Evolutionary conservation across 306 rosid genomes (phyloP).

Genomic region (Glycine soja): DNA sequence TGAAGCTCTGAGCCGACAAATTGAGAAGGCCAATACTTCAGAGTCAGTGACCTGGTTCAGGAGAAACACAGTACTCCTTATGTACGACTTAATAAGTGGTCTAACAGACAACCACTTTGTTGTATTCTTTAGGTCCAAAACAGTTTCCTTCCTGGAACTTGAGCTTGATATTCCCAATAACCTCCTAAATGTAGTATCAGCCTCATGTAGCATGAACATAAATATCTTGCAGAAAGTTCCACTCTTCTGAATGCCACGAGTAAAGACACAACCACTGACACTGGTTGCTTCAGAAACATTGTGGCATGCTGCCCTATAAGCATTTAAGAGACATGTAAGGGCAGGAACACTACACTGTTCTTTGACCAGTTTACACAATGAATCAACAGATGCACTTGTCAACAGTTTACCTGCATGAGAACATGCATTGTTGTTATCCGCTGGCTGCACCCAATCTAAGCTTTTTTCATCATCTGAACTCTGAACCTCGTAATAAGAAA

Average conservation of each 20-base stretch:
- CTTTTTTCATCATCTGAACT: constrained; percentile 66
- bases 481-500: constrained; percentile 50
- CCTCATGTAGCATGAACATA: constrained; percentile 73
- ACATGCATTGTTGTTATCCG: constrained; percentile 39
- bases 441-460: constrained; percentile 44
- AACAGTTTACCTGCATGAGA: constrained; percentile 51
- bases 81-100: constrained; percentile 75
- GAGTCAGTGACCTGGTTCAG: constrained; percentile 75
- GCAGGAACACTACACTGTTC: constrained; percentile 65
- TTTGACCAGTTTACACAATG: constrained; percentile 65
- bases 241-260: constrained; percentile 59
- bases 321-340: constrained; percentile 75
- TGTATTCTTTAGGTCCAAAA: constrained; percentile 68
- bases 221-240: constrained; percentile 67
- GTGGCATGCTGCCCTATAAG: constrained; percentile 80
- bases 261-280: constrained; percentile 48
- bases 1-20: constrained; percentile 73
- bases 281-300: constrained; percentile 56
- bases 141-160: constrained; percentile 65
- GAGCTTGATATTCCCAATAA: constrained; percentile 65
- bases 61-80: constrained; percentile 79
- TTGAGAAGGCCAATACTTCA: constrained; percentile 72
- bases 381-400: constrained; percentile 64
- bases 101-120: constrained; percentile 69
- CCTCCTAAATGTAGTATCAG: constrained; percentile 71